Conservation (phyloP, 1,284 basidiomycete species). For the Apiotrichum mycotoxinovorans region DNA sequence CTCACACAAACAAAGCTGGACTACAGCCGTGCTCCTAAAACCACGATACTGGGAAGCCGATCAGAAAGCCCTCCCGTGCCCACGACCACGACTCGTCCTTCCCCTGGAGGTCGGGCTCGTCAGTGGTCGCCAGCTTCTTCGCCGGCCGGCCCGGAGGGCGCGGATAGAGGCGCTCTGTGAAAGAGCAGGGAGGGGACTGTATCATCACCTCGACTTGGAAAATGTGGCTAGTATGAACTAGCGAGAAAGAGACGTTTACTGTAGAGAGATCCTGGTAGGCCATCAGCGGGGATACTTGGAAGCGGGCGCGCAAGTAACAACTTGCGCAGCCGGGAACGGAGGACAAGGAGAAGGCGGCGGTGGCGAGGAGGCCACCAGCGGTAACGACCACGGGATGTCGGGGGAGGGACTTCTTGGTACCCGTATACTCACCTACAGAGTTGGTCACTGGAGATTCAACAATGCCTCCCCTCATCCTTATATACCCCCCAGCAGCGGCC, state of each 20-base stretch:
- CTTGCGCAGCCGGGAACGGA: background rate
- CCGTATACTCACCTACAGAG: conserved; percentile 6
- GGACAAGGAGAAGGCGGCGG: background rate
- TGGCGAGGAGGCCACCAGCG: background rate
- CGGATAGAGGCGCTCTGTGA: conserved; percentile 45
- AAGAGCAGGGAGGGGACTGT: conserved; percentile 46
- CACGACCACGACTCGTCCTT: conserved; percentile 31
- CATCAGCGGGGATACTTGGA: background rate
- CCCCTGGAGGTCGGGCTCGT: conserved; percentile 25
- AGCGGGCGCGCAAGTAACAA: background rate
- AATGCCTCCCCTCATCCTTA: background rate
- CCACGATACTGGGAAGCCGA: conserved; percentile 30
- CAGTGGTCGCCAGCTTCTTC: conserved; percentile 48
- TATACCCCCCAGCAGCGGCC: background rate
- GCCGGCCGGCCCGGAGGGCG: conserved; percentile 22
- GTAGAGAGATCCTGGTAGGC: conserved; percentile 47
- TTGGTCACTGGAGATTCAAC: conserved; percentile 6
- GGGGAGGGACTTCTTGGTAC: background rate
- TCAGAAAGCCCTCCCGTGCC: conserved; percentile 49
- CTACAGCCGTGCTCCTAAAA: background rate
- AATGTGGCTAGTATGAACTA: conserved; percentile 51
- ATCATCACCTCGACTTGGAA: conserved; percentile 51
- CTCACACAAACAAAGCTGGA: no score
- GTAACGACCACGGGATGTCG: background rate
- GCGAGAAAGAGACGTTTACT: conserved; percentile 47